Percentiles rank a stretch among this genome's conserved stretches.
phyloP scores from a whole-genome alignment of 2,329 filamentous ascomycete species.

The Zasmidium angulare region DNA sequence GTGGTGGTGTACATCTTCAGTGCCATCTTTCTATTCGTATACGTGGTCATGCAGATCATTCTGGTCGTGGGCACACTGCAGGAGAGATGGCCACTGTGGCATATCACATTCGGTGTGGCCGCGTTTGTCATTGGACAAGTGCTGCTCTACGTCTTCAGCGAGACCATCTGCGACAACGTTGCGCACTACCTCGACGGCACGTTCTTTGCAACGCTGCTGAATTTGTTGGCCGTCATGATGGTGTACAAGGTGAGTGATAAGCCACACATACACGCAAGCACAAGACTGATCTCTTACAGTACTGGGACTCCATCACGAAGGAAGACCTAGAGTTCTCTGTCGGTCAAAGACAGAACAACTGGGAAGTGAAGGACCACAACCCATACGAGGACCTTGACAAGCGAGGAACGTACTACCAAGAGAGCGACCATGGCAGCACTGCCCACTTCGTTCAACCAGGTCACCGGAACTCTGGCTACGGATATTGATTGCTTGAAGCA shows the following conservation, averaged over 20 bases:
- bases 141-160: constrained; percentile 85
- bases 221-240: constrained; percentile 97
- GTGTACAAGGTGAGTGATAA: constrained; percentile 78
- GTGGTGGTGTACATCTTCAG: constrained; percentile 90
- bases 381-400: constrained; percentile 77
- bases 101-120: constrained; percentile 85
- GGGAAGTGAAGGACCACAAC: constrained; percentile 88
- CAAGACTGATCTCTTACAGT: constrained; percentile 53
- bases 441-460: constrained; percentile 41
- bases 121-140: constrained; percentile 93
- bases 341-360: constrained; percentile 91
- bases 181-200: constrained; percentile 93
- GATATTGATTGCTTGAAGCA: constrained; percentile 16
- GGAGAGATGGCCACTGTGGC: constrained; percentile 91
- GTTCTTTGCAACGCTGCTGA: constrained; percentile 92
- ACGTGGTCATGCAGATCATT: constrained; percentile 82
- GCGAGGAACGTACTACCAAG: constrained; percentile 68
- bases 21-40: constrained; percentile 80
- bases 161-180: constrained; percentile 76
- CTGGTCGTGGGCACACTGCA: constrained; percentile 87
- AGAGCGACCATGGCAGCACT: constrained; percentile 62
- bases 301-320: constrained; percentile 98
- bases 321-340: constrained; percentile 99
- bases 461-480: constrained; percentile 19
- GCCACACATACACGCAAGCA: neutral